Evolutionary conservation across 1,284 basidiomycete species (phyloP), one percentile per base, ranked within the genome.

Genomic region (Salmacisia buchloeana): DNA sequence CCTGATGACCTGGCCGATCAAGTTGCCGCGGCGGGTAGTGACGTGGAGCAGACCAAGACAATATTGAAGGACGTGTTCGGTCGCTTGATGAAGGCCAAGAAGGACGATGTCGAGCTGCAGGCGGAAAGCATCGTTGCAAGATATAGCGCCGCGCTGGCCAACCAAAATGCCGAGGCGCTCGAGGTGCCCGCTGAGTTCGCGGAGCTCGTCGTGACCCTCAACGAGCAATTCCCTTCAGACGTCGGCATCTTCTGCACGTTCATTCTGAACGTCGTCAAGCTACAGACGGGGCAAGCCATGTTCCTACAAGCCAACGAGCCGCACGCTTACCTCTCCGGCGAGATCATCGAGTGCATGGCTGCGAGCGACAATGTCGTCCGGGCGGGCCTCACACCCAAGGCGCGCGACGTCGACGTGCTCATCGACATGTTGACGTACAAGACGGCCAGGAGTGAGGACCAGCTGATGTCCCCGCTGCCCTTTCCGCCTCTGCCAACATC

Each of bases 221-320:
- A 92, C 70, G 81, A 82, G 43, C 92, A 97, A 80, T 98, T 91
- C 80, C 92, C 92, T 0, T 86, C 85, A 23, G 96, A 99, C 76
- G 86, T 98, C n/a, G 96, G 96, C 13, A 84, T 92, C 35, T 90
- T 97, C 76, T 98, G 96, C 79, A 86, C 88, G 1, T 97, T 92
- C 80, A 68, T 98, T 71, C 84, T 99, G 63, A 98, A 98, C 81
- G 86, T 92, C 60, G 85, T 97, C 56, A 83, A 85, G 62, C 83
- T 97, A 70, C 77, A 87, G 62, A 85, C 88, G 0, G 94, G 94
- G 1, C 86, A 97, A 76, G 92, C 94, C 0, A 91, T 96, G 62
- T 98, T 96, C 83, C 84, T 99, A 12, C 89, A 91, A 43, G 94
- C 94, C 1, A 91, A 96, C 70, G 92, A 97, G 81, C 94, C 96